A percentile compares a stretch with the other conserved stretches of the same genome.
These are phyloP conservation scores for Spergularia bocconei DNA, from an alignment of 148 eudicot genomes.

Conservation along the genomic window DNA sequence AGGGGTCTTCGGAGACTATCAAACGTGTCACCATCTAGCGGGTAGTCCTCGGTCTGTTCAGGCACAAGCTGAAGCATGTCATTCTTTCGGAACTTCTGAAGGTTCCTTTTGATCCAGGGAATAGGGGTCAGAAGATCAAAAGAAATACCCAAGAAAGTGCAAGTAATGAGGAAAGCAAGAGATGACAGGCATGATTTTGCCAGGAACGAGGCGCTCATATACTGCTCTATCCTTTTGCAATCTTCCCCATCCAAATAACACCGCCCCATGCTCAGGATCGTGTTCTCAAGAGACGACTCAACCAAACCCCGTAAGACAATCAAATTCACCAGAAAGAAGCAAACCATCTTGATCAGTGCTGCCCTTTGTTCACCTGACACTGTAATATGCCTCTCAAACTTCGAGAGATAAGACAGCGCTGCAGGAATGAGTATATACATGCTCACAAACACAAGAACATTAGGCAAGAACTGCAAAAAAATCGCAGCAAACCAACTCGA, in stretches of 20 bases:
- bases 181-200: slow-evolving; percentile 89
- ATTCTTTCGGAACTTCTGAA: slow-evolving; percentile 72
- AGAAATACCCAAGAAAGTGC: slow-evolving; percentile 95
- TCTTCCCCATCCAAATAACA: slow-evolving; percentile 98
- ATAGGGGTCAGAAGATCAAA: slow-evolving; percentile 86
- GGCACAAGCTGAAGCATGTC: slow-evolving; percentile 97
- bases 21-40: slow-evolving; percentile 48
- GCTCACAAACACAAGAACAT: slow-evolving; percentile 93
- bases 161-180: slow-evolving; percentile 82
- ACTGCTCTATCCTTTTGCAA: slow-evolving; percentile 86
- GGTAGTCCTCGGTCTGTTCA: slow-evolving; percentile 66
- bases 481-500: slow-evolving; percentile 91
- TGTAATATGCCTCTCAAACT: slow-evolving; percentile 83
- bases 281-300: slow-evolving; percentile 82
- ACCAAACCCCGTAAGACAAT: slow-evolving; percentile 84
- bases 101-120: slow-evolving; percentile 89
- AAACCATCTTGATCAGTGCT: slow-evolving; percentile 89
- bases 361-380: slow-evolving; percentile 94
- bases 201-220: slow-evolving; percentile 82
- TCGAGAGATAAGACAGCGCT: slow-evolving; percentile 80
- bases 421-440: slow-evolving; percentile 96
- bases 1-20: slow-evolving; percentile 66
- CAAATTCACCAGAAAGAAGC: slow-evolving; percentile 89
- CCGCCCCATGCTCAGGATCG: slow-evolving; percentile 79
- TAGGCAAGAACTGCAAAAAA: slow-evolving; percentile 90